phyloP scores from a whole-genome alignment of 306 rosid genomes.

The Malus fusca region DNA sequence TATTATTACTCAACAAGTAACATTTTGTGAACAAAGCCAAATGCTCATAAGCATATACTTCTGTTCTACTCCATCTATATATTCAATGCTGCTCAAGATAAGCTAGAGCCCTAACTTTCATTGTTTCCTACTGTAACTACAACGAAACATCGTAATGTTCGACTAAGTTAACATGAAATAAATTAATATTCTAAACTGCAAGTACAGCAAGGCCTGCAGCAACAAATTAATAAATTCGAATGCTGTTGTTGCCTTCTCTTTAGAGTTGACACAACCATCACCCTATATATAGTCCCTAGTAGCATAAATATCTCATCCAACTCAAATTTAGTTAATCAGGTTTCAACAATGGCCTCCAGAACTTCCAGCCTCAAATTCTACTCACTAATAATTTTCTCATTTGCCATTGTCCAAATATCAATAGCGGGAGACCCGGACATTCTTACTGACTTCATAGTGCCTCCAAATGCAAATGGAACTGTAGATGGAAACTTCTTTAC shows the following conservation, averaged over 20 bases:
- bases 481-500: slow-evolving; percentile 14
- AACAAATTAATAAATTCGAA: not conserved
- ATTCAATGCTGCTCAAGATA: not conserved
- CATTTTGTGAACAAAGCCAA: not conserved
- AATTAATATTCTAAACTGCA: not conserved
- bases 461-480: not conserved
- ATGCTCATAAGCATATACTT: not conserved
- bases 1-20: no score
- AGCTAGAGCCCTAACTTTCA: not conserved
- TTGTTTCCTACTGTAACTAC: not conserved
- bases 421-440: slow-evolving; percentile 31
- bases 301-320: not conserved
- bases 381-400: slow-evolving; percentile 9
- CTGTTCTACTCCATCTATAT: not conserved
- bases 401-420: slow-evolving; percentile 13
- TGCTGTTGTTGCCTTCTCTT: not conserved
- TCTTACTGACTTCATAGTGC: slow-evolving; percentile 29
- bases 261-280: not conserved
- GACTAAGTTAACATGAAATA: no score
- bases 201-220: not conserved
- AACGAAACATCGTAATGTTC: not conserved
- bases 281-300: not conserved
- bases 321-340: not conserved
- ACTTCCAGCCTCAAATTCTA: slow-evolving; percentile 1
- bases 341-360: not conserved